Evolutionary conservation across 176 grass and related monocot genomes (phyloP), one percentile per base, ranked within the genome.

Genomic region (Oryza nivara): DNA sequence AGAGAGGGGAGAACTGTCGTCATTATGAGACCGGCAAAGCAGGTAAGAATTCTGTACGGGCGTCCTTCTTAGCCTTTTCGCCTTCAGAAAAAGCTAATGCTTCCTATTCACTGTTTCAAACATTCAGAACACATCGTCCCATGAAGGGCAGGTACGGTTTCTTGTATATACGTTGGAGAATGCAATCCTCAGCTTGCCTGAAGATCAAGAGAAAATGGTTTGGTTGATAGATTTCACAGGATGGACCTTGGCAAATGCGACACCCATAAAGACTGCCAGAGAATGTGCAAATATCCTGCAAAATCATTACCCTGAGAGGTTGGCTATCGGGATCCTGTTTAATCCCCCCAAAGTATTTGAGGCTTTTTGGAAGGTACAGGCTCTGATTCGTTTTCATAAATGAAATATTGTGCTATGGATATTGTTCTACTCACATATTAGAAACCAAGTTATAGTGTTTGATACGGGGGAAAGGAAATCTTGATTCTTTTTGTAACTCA

Each of bases 201-300:
- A 95, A 73, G 89, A 81, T 13, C 93, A 93, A 76, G 93, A 90
- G 14, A 94, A 98, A 83, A 93, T 98, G 86, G 67, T 93, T 63
- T 95, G 89, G 91, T 70, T 98, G 77, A 89, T 98, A 86, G 93
- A 98, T 77, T 98, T 98, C 76, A 93, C 85, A 13, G 91, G 96
- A 85, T 95, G 96, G 93, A 95, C 96, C 72, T 73, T 93, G 35
- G 87, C 76, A 34, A 93, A 95, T 48, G 61, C 88, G 1, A 84
- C 79, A 44, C 91, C 93, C 17, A 89, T 98, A 48, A 98, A 89
- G 79, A 95, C 91, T 40, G 83, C 93, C 58, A 74, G 91, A 81
- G 93, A 98, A 73, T 73, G 60, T 16, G 16, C 78, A 15, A 92
- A 84, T 34, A 83, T 95, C 63, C 80, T 95, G 76, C 91, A 98